Percentiles rank a stretch among this genome's conserved stretches.
phyloP scores from a whole-genome alignment of 2,329 filamentous ascomycete genomes.

The Colletotrichum musicola region DNA sequence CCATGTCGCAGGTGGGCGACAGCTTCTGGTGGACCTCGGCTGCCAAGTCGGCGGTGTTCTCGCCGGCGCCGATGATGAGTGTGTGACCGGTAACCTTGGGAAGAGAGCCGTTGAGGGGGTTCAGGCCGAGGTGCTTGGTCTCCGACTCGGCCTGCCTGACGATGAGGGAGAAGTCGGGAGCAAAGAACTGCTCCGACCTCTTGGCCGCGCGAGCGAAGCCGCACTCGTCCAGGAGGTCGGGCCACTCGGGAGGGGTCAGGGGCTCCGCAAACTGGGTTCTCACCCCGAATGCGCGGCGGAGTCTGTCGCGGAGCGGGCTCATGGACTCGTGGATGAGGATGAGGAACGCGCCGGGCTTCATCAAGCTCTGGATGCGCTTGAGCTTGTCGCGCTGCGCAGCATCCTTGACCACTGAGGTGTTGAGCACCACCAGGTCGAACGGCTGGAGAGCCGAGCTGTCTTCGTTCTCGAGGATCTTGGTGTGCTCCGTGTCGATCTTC shows the following conservation, averaged over 20 bases:
- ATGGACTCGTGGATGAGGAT: constrained; percentile 43
- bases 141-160: constrained; percentile 51
- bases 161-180: constrained; percentile 50
- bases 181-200: constrained; percentile 49
- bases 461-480: constrained; percentile 48
- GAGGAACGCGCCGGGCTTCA: constrained; percentile 50
- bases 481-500: constrained; percentile 40
- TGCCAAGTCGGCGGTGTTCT: constrained; percentile 39
- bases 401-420: constrained; percentile 48
- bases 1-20: constrained; percentile 36
- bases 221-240: constrained; percentile 47
- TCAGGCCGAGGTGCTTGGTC: constrained; percentile 40
- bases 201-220: constrained; percentile 49
- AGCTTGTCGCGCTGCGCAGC: constrained; percentile 44
- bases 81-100: constrained; percentile 43
- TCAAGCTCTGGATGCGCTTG: constrained; percentile 43
- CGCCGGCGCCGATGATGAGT: constrained; percentile 49
- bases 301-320: constrained; percentile 39
- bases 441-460: constrained; percentile 43
- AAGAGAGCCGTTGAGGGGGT: constrained; percentile 31
- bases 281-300: constrained; percentile 36
- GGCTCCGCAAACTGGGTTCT: neutral
- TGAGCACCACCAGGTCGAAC: constrained; percentile 47
- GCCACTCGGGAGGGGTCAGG: constrained; percentile 49
- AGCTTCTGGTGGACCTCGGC: constrained; percentile 42